Percentiles rank a stretch among this genome's conserved stretches.
Evolutionary conservation across 495 filamentous ascomycete species (phyloP).

Genomic region (Darksidea phi): DNA sequence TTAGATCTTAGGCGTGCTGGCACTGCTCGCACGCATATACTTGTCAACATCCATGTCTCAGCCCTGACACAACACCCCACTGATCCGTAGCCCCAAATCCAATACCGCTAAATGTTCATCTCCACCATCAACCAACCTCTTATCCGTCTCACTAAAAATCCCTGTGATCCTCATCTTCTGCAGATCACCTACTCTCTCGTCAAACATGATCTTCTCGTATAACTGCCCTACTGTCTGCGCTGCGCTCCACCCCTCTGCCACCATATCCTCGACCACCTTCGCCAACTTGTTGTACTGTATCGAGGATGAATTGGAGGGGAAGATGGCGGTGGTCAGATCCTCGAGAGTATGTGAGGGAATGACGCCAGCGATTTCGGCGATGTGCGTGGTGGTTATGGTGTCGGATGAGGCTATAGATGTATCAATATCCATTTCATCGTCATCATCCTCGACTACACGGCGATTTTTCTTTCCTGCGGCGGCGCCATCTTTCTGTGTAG

Average conservation of each 20-base stretch:
- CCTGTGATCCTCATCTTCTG: conserved; percentile 90
- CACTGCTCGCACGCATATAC: background rate
- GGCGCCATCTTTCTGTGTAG: conserved; percentile 41
- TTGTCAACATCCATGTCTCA: conserved; percentile 1
- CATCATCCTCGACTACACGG: conserved; percentile 48
- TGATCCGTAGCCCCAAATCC: conserved; percentile 78
- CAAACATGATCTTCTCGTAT: conserved; percentile 77
- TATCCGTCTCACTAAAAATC: conserved; percentile 90
- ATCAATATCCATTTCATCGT: conserved; percentile 52
- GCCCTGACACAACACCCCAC: conserved; percentile 62
- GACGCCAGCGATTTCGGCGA: conserved; percentile 96
- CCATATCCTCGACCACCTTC: conserved; percentile 78
- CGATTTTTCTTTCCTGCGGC: conserved; percentile 43
- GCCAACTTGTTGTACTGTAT: conserved; percentile 72
- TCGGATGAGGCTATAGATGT: conserved; percentile 37
- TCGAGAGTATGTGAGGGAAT: conserved; percentile 75
- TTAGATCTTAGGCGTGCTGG: no score
- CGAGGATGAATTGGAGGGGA: conserved; percentile 58
- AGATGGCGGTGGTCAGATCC: conserved; percentile 70
- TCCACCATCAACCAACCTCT: conserved; percentile 92
- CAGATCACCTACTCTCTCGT: conserved; percentile 75
- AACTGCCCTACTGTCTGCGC: conserved; percentile 83
- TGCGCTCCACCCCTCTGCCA: conserved; percentile 98
- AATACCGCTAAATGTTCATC: conserved; percentile 92
- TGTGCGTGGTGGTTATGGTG: conserved; percentile 67